Percentiles rank a stretch among this genome's conserved stretches.
These are phyloP conservation scores for Cercospora nicotianae DNA, from an alignment of 2,329 filamentous ascomycete species.

Conservation along the genomic window DNA sequence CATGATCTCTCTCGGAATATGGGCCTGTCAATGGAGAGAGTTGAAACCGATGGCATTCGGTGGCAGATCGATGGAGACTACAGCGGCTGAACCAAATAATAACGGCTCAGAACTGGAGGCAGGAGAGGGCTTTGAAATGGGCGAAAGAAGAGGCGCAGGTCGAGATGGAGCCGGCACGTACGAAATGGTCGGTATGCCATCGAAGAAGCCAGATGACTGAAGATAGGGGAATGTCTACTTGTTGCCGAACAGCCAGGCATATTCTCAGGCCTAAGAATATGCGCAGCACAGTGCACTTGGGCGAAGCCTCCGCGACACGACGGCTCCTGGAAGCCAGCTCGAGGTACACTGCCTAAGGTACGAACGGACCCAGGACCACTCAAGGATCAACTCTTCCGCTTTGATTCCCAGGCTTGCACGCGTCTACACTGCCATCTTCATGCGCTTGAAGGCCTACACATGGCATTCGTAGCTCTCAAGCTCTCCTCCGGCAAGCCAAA, in stretches of 20 bases:
- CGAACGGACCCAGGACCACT: background rate
- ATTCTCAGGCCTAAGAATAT: background rate
- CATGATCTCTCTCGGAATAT: constrained; percentile 75
- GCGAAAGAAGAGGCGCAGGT: constrained; percentile 43
- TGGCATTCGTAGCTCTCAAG: constrained; percentile 41
- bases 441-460: background rate
- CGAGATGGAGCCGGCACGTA: constrained; percentile 50
- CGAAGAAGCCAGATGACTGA: constrained; percentile 29
- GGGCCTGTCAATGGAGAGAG: constrained; percentile 89
- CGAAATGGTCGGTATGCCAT: constrained; percentile 49
- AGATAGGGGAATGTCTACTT: background rate
- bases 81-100: constrained; percentile 21
- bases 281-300: background rate
- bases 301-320: background rate
- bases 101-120: constrained; percentile 35
- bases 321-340: background rate
- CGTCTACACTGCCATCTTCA: background rate
- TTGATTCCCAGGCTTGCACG: background rate
- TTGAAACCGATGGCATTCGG: constrained; percentile 86
- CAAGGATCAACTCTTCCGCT: background rate
- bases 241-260: background rate
- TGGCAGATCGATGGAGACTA: constrained; percentile 47
- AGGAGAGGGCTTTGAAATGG: constrained; percentile 43
- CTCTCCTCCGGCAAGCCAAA: constrained; percentile 37
- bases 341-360: background rate